Evolutionary conservation across 305 asterid genomes (phyloP), one percentile per base, ranked within the genome.

Genomic region (Fraxinus latifolia): DNA sequence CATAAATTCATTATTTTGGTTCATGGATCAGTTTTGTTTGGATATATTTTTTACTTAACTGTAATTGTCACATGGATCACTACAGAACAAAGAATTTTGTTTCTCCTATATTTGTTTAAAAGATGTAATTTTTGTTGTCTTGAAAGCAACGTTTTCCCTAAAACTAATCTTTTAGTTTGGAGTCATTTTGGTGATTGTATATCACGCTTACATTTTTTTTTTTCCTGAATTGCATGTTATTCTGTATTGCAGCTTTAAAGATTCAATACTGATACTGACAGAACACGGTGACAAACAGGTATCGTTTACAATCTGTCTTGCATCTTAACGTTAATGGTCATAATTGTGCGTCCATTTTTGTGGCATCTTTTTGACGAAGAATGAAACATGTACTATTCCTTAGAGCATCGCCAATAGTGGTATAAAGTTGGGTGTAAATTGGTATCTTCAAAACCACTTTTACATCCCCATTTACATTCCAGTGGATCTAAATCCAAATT

Each of bases 231-330:
- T 74, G 81, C 71, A 65, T 83, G 33, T 73, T 53, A 12, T 74
- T 83, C 76, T 82, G 81, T 78, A 72, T 76, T 77, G 12, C 91
- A 89, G 92, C 83, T 89, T 89, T 87, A 87, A 85, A 82, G 90
- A 87, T 85, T 87, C 92, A 78, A 82, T 89, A 77, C 78, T 89
- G 84, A 42, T 83, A 5, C 84, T 89, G 85, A 88, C 91, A 17
- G 92, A 89, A 74, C 92, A 89, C 76, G 71, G 53, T 34, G 91
- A 89, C 86, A 87, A 84, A 80, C 90, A 87, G 92, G 92, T 89
- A 87, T 76, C 37, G 70, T 60, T 68, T 31, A 55, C 15, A 14
- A 15, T 32, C 65, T 79, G 27, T 67, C 33, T 77, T 50, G 79
- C 74, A 70, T 74, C 74, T 72, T 21, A 21, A 29, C 71, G 53